Evolutionary conservation across 257 asterid species (phyloP), one percentile per base, ranked within the genome.

Genomic region (Cruciata laevipes): DNA sequence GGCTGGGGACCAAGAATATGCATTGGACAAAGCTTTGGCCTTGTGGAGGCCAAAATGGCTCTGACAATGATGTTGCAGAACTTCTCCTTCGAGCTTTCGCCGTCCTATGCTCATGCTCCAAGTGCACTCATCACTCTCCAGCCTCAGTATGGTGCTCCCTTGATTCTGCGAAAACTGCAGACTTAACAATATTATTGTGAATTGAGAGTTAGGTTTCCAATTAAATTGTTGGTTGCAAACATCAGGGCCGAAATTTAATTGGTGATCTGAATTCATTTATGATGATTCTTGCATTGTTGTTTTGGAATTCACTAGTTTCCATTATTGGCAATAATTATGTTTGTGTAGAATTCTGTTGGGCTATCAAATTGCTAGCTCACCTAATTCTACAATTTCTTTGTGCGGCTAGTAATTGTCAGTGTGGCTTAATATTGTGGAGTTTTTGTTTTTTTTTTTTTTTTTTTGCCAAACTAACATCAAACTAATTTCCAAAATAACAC

Each of bases 1-100:
- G 65, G 78, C 33, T 73, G 70, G 70, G 81, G 81, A 20, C 78
- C 81, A 7, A 71, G 81, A 17, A 61, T 53, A 12, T 77, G 81
- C 67, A 73, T 77, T 17, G 81, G 73, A 16, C 81, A 77, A 69
- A 59, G 52, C 35, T 77, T 77, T 57, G 77, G 75, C 31, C 27
- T 77, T 38, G 25, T 73, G 5, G 75, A 72, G 65, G 81, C 77
- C 6, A 77, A 77, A 65, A 69, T 77, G 78, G 68, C 72, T 5
- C 66, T 77, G 9, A 51, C 78, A 5, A 61, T 73, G 75, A 73
- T 77, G 17, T 66, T 77, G 18, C 75, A 73, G n/a, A 68, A 61
- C 49, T 77, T 51, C 69, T 57, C 75, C 10, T 77, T 77, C 24
- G 73, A 77, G 38, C 63, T 69, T 40, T 77, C 81, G 3, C 75